Evolutionary conservation across 768 basidiomycete species (phyloP).

Genomic region (Termitomyces sp.): DNA sequence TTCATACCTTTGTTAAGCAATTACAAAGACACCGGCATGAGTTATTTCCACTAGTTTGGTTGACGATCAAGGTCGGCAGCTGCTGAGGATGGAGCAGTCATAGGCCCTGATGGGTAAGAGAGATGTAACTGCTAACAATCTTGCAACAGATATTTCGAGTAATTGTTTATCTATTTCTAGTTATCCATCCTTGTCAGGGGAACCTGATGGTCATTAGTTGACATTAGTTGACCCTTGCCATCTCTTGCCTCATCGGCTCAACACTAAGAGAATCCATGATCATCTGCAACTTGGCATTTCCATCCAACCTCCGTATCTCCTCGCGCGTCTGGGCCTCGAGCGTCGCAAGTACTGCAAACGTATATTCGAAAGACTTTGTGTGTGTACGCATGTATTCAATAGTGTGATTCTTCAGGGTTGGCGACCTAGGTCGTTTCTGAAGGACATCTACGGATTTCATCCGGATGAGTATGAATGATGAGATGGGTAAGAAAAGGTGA

Average conservation of each 20-base stretch:
- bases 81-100: too few relatives aligned
- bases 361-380: slow-evolving; percentile 88
- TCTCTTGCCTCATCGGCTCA: not conserved
- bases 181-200: too few relatives aligned
- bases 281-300: not conserved
- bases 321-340: slow-evolving; percentile 62
- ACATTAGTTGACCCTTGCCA: too few relatives aligned
- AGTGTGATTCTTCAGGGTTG: slow-evolving; percentile 73
- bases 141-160: too few relatives aligned
- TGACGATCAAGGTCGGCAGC: too few relatives aligned
- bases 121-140: too few relatives aligned
- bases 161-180: too few relatives aligned
- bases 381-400: slow-evolving; percentile 72
- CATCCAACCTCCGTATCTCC: slow-evolving; percentile 56
- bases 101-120: too few relatives aligned
- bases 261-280: not conserved
- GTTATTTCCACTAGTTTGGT: too few relatives aligned
- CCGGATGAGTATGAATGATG: not conserved
- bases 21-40: too few relatives aligned
- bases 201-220: too few relatives aligned
- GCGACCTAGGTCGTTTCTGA: slow-evolving; percentile 79
- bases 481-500: slow-evolving; percentile 2
- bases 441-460: slow-evolving; percentile 59
- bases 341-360: slow-evolving; percentile 56
- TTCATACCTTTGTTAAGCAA: too few relatives aligned